Base-by-base conservation (phyloP, 2,329 filamentous ascomycete genomes). In the Colletotrichum sp. region DNA sequence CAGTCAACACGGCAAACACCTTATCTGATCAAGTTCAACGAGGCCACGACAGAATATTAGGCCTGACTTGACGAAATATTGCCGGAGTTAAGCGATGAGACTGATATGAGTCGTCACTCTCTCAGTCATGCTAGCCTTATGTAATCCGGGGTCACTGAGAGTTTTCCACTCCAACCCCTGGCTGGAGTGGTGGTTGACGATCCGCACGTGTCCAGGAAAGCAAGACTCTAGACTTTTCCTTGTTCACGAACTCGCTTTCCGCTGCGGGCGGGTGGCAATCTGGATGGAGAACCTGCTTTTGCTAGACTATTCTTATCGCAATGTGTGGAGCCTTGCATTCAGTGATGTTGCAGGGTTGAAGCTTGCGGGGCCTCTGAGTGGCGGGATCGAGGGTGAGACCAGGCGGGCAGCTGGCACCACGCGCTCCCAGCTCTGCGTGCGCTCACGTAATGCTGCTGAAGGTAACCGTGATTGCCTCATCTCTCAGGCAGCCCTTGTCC, bases 401-500 rank as follows among this genome's bases (percentile, higher is more conserved):
- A 72, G n/a, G 63, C 39, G 6, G 62, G 6, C 72, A 72, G 72
- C 69, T 72, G 69, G 69, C 63, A 72, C 21, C 18, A 63, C 28
- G 44, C 34, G 67, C 16, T 59, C 16, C 60, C 15, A 13, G 39
- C 55, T 57, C 30, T 34, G 30, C 8, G 8, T 8, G 36, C 8
- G 21, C 63, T 66, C 63, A 70, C 18, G 24, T 78, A 72, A 75
- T 77, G 75, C 75, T 21, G n/a, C 16, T 21, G 30, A 28, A 21
- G 21, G 13, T 49, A 26, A 9, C 34, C 5, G 6, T 36, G 18
- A n/a, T 74, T 68, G 74, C 74, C 74, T 74, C 70, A 76, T 24
- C 12, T 28, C 1, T 69, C 44, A 76, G 74, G 74, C 74, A 73
- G 16, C 13, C 72, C 62, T 64, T 68, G n/a, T 72, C 71, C 66